These are phyloP conservation scores for Cairneyella variabilis DNA, from an alignment of 495 filamentous ascomycete species.

Conservation along the genomic window DNA sequence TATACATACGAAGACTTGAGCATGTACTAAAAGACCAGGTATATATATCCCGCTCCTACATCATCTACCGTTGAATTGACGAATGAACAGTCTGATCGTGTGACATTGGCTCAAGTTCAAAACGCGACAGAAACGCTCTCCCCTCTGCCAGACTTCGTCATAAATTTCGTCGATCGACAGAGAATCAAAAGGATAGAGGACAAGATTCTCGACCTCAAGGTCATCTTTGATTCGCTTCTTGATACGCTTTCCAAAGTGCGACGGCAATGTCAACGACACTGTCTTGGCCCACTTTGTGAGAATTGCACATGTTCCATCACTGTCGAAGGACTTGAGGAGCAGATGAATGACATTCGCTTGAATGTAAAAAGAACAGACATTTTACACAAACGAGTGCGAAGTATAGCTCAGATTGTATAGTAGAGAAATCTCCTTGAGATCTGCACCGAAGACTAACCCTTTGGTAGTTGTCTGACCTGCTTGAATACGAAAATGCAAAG, in stretches of 20 bases:
- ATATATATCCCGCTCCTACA: not conserved
- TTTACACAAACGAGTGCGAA: conserved; percentile 14
- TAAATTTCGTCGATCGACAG: conserved; percentile 20
- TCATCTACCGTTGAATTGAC: not conserved
- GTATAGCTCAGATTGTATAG: conserved; percentile 20
- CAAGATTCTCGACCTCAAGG: conserved; percentile 15
- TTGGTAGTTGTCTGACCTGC: conserved; percentile 22
- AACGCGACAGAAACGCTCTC: conserved; percentile 1
- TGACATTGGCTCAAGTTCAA: conserved; percentile 10
- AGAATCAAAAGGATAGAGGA: conserved; percentile 24
- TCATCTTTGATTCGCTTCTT: conserved; percentile 17
- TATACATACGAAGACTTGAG: conserved; percentile 19
- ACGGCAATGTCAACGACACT: conserved; percentile 4
- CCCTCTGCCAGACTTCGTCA: not conserved
- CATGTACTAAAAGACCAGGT: conserved; percentile 11
- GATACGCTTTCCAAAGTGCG: conserved; percentile 17
- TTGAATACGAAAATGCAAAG: conserved; percentile 19
- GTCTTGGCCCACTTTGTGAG: not conserved
- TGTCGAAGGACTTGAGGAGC: conserved; percentile 13
- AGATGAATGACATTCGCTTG: not conserved
- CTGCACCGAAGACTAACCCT: not conserved
- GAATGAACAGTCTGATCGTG: conserved; percentile 4
- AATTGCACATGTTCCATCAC: not conserved
- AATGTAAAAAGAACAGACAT: conserved; percentile 13
- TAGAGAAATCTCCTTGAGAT: not conserved